phyloP scores from a whole-genome alignment of 129 eudicot species.

The Rutidosis leptorrhynchoides region DNA sequence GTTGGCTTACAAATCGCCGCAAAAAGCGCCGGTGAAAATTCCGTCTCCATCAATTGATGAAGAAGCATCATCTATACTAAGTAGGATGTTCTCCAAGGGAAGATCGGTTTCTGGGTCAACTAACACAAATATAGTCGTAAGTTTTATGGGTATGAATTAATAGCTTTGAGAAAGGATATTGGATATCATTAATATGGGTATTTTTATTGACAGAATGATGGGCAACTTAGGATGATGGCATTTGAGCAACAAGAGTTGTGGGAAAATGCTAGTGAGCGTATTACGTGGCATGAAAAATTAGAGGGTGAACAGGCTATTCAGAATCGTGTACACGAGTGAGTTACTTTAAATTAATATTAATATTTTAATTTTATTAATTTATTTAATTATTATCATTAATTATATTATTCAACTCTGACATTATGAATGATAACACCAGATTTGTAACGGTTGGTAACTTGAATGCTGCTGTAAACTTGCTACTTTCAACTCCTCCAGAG shows the following conservation, averaged over 20 bases:
- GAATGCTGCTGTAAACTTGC: slow-evolving; percentile 88
- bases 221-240: slow-evolving; percentile 71
- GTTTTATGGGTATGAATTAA: slow-evolving; percentile 18
- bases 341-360: slow-evolving; percentile 5
- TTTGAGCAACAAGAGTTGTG: slow-evolving; percentile 85
- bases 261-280: slow-evolving; percentile 83
- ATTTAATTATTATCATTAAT: too few relatives aligned
- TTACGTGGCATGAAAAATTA: slow-evolving; percentile 89
- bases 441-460: slow-evolving; percentile 90
- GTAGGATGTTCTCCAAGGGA: slow-evolving; percentile 55
- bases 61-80: slow-evolving; percentile 62
- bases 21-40: slow-evolving; percentile 37
- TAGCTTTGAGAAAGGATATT: not conserved
- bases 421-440: slow-evolving; percentile 41
- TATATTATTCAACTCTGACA: not conserved
- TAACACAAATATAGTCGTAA: slow-evolving; percentile 50
- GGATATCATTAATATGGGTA: not conserved
- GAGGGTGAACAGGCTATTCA: slow-evolving; percentile 90
- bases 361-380: too few relatives aligned
- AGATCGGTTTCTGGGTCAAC: slow-evolving; percentile 44
- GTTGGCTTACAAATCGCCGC: slow-evolving; percentile 50
- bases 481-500: slow-evolving; percentile 95
- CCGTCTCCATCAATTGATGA: slow-evolving; percentile 57
- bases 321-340: slow-evolving; percentile 92
- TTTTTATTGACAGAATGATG: slow-evolving; percentile 45